Base-by-base conservation (phyloP, 116 monocot species). In the Dioscorea cayenensis region DNA sequence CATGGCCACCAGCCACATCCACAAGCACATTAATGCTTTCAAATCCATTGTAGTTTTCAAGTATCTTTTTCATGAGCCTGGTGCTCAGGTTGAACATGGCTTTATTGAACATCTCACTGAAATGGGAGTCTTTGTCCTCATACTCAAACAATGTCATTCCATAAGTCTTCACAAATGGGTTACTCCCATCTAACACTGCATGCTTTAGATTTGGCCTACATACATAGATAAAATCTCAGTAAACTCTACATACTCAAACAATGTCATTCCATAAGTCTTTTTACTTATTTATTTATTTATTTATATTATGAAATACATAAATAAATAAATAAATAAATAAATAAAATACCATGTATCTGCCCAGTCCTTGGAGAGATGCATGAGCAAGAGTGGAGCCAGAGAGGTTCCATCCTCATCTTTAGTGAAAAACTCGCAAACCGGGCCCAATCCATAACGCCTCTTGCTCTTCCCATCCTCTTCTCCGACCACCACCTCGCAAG, bases 321-420 rank as follows among this genome's bases (percentile, higher is more conserved):
- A n/a, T n/a, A n/a, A n/a, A n/a, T n/a, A n/a, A n/a, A n/a, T n/a
- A n/a, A n/a, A n/a, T n/a, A n/a, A n/a, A n/a, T n/a, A n/a, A n/a
- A n/a, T 32, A 4, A 32, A 32, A 32, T 32, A 25, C 25, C 25
- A 4, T 32, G 32, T 4, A 4, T 66, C 71, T 60, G 79, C 68
- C 21, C 76, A 61, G 9, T 79, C 65, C 65, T 63, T 76, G 49
- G 76, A 76, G 7, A 73, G 68, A 51, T 70, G 69, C 72, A 84
- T 73, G 14, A 79, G 68, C 7, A 63, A 19, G 2, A 80, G 36
- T 1, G 75, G 20, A 3, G 78, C 83, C 71, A 75, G 35, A 36
- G 77, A 78, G 20, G 71, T 68, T 18, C 83, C 85, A 25, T 86
- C 85, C 71, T 82, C 79, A 32, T 86, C 77, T 67, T 43, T 73